These are phyloP conservation scores for Thraustotheca clavata DNA, from an alignment of 352 stramenopile species.

Conservation along the genomic window DNA sequence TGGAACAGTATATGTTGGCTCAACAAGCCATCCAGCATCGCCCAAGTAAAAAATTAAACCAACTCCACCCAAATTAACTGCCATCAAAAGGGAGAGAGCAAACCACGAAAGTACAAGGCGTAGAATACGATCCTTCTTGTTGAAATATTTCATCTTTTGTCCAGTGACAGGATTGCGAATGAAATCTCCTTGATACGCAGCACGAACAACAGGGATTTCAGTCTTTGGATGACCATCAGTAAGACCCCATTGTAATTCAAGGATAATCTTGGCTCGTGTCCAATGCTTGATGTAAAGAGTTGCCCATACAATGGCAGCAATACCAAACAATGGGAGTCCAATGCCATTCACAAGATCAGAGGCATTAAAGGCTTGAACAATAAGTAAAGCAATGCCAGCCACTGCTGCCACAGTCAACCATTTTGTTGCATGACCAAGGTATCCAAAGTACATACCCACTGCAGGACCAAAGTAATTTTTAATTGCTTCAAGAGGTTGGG, in stretches of 20 bases:
- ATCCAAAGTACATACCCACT: conserved; percentile 96
- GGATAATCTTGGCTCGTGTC: conserved; percentile 73
- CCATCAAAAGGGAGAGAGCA: conserved; percentile 63
- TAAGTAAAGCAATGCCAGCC: conserved; percentile 82
- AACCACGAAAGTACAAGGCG: conserved; percentile 68
- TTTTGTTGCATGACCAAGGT: conserved; percentile 92
- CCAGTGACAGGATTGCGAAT: conserved; percentile 77
- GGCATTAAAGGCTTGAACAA: conserved; percentile 54
- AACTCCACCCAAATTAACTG: conserved; percentile 64
- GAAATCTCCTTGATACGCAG: conserved; percentile 34
- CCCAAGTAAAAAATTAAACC: conserved; percentile 63
- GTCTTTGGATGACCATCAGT: conserved; percentile 48
- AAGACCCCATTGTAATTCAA: conserved; percentile 84
- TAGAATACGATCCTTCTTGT: conserved; percentile 56
- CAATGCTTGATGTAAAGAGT: conserved; percentile 86
- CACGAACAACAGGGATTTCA: conserved; percentile 52
- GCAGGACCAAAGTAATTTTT: conserved; percentile 81
- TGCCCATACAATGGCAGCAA: conserved; percentile 87
- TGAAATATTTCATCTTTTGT: conserved; percentile 61
- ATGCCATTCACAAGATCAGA: conserved; percentile 45
- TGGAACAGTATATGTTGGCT: conserved; percentile 54
- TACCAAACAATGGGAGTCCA: conserved; percentile 60
- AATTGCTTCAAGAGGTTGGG: conserved; percentile 47
- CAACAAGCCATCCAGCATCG: conserved; percentile 40
- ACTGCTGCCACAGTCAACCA: conserved; percentile 92